Conservation (phyloP, 352 stramenopile species). For the Phytopythium delawarense region DNA sequence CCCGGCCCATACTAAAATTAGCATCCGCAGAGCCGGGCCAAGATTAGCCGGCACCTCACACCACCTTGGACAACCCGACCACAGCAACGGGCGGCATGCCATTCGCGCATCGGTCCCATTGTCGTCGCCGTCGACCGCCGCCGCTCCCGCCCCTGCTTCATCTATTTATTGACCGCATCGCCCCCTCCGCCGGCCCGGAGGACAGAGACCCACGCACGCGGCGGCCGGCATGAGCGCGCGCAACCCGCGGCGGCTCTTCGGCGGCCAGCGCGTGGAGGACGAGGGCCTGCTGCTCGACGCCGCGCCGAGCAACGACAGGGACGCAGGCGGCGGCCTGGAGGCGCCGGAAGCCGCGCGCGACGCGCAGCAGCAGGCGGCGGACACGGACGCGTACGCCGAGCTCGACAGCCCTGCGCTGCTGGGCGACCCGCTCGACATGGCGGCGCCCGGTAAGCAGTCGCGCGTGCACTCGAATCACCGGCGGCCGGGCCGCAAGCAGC, state of each 20-base stretch:
- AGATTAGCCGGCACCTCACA: background rate
- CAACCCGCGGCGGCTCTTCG: slow-evolving; percentile 42
- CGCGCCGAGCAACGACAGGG: slow-evolving; percentile 16
- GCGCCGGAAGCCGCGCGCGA: background rate
- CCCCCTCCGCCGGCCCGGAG: background rate
- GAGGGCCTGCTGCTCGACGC: slow-evolving; percentile 30
- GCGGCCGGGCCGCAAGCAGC: slow-evolving; percentile 7
- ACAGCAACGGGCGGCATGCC: background rate
- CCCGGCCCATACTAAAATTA: background rate
- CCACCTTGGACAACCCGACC: background rate
- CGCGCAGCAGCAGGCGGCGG: slow-evolving; percentile 7
- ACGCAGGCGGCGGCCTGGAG: slow-evolving; percentile 9
- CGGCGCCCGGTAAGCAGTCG: background rate
- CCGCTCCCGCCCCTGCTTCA: background rate
- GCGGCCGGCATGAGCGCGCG: slow-evolving; percentile 9
- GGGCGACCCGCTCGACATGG: slow-evolving; percentile 17
- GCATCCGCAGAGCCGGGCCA: slow-evolving; percentile 3
- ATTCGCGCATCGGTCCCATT: slow-evolving; percentile 1
- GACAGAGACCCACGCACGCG: background rate
- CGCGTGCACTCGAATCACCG: background rate
- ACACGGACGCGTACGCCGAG: slow-evolving; percentile 23
- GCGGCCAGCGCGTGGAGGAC: slow-evolving; percentile 48
- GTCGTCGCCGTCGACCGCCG: background rate
- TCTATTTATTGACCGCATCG: background rate
- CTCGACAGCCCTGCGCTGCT: slow-evolving; percentile 32